Evolutionary conservation across 441 rosid genomes (phyloP).

Genomic region (Pelargonium fulgidum): DNA sequence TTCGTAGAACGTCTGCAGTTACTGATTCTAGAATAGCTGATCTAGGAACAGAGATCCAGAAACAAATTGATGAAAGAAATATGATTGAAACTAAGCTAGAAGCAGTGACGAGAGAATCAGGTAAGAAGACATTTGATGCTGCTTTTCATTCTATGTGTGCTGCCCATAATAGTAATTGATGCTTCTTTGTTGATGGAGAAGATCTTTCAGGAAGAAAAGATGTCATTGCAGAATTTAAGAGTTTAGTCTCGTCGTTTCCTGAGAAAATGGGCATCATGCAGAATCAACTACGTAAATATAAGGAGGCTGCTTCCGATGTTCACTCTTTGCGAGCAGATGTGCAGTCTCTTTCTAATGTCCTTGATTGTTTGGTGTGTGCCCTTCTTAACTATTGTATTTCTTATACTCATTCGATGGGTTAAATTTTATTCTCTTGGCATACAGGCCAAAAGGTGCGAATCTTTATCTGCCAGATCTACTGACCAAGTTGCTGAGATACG

Average conservation of each 20-base stretch:
- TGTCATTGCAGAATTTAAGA: conserved; percentile 76
- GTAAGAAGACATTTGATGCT: conserved; percentile 35
- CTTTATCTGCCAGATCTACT: conserved; percentile 45
- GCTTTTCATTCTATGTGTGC: conserved; percentile 16
- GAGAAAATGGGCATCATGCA: conserved; percentile 85
- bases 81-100: conserved; percentile 56
- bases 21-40: conserved; percentile 59
- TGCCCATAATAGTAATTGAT: conserved; percentile 16
- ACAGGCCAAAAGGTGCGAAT: conserved; percentile 70
- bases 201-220: conserved; percentile 78
- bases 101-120: conserved; percentile 67
- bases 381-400: conserved; percentile 10
- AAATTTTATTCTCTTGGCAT: conserved; percentile 23
- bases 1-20: conserved; percentile 61
- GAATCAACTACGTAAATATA: conserved; percentile 59
- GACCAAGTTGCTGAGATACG: conserved; percentile 56
- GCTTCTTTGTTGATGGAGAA: conserved; percentile 27
- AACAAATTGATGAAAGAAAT: conserved; percentile 52
- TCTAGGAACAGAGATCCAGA: conserved; percentile 58
- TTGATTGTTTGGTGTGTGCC: conserved; percentile 67
- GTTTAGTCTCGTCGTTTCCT: conserved; percentile 79
- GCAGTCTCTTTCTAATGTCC: conserved; percentile 62
- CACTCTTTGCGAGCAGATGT: conserved; percentile 78
- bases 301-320: conserved; percentile 70
- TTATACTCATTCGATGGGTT: conserved; percentile 22